Base-by-base conservation (phyloP, 352 stramenopile genomes). In the Pythium oligandrum region DNA sequence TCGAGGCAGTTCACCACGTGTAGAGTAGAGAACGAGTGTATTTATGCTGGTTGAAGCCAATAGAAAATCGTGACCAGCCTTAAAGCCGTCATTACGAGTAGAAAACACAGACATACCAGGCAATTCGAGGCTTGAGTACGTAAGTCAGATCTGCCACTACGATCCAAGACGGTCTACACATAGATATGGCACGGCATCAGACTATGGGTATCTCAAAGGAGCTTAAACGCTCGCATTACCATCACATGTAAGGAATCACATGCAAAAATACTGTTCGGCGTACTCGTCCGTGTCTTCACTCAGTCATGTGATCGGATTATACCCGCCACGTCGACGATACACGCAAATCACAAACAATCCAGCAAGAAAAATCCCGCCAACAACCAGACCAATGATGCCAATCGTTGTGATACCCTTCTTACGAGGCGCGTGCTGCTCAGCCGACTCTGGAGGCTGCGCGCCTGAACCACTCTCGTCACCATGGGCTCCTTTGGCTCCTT, bases 381-480 rank as follows among this genome's bases (percentile, higher is more conserved):
- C 66, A 9, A 86, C 62, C 34, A 78, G 71, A 0, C 63, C 70
- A 39, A 86, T 61, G 40, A 85, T 85, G 7, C 56, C 55, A 0
- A 68, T 68, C 12, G 43, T 38, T 4, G 64, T 50, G 44, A 71
- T 49, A 44, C 50, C 45, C 26, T 57, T 53, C 6, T 31, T 6
- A 31, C 57, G 51, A 38, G 11, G 31, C 8, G 48, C 46, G 45
- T 57, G 39, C 31, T 63, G 44, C n/a, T 63, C 59, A 68, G 38
- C 11, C 48, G 63, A 33, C 63, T 66, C 46, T 58, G 65, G 43
- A 48, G 52, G 33, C 59, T 52, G 12, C 34, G 33, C 48, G 12
- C 12, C 12, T 4, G 12, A 34, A 34, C 26, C 37, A n/a, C 2
- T n/a, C 2, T 9, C 42, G 3, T 7, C 36, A 34, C 12, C 38